phyloP scores from a whole-genome alignment of 1,284 basidiomycete genomes.

The Leccinum subspadiceum region DNA sequence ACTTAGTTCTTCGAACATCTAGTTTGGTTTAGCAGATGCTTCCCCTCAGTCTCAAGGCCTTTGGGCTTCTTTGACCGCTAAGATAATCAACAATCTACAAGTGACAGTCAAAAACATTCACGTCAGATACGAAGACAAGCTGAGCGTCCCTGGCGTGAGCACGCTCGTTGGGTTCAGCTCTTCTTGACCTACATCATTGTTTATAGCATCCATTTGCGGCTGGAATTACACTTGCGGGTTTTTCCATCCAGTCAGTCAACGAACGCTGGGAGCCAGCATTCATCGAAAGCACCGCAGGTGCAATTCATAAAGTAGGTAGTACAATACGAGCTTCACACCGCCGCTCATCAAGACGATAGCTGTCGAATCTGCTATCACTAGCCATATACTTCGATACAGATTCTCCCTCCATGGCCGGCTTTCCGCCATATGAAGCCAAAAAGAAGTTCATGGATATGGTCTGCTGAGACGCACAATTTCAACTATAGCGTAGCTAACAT shows the following conservation, averaged over 20 bases:
- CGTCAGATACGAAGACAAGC: conserved; percentile 92
- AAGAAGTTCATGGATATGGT: conserved; percentile 80
- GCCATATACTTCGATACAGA: conserved; percentile 98
- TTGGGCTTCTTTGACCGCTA: conserved; percentile 82
- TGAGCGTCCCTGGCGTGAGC: conserved; percentile 88
- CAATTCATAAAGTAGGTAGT: conserved; percentile 80
- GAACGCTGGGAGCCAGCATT: conserved; percentile 92
- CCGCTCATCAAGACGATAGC: conserved; percentile 41
- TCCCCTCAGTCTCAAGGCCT: conserved; percentile 80
- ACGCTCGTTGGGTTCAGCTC: background rate
- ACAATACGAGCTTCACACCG: background rate
- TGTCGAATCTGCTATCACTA: conserved; percentile 86
- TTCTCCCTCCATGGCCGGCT: conserved; percentile 75
- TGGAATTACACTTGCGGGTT: conserved; percentile 89
- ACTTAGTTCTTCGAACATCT: background rate
- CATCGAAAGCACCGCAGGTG: conserved; percentile 86
- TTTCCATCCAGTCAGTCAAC: conserved; percentile 93
- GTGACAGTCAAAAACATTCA: conserved; percentile 95
- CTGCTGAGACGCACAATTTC: background rate
- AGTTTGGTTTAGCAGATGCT: conserved; percentile 40
- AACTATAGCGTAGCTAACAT: conserved; percentile 5
- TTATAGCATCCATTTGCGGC: conserved; percentile 89
- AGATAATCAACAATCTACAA: conserved; percentile 96
- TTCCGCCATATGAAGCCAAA: conserved; percentile 68
- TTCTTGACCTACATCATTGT: background rate